Percentiles rank a stretch among this genome's conserved stretches.
Conservation (phyloP, 139 green algal species). For the Closterium sp. region DNA sequence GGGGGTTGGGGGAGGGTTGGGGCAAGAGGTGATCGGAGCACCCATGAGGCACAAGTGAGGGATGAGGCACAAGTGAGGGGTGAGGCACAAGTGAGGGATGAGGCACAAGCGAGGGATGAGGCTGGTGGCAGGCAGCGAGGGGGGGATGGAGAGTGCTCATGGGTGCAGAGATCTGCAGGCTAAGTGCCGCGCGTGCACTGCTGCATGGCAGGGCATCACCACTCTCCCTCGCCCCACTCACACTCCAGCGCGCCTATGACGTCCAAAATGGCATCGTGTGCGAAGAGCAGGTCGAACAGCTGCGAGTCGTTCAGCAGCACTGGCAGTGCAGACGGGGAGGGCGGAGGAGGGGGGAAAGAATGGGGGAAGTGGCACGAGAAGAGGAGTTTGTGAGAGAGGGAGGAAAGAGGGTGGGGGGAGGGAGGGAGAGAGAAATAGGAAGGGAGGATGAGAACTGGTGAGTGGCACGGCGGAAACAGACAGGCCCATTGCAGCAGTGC, state of each 20-base stretch:
- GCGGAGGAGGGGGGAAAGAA: background rate
- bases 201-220: no score
- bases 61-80: background rate
- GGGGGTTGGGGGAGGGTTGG: no score
- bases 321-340: conserved; percentile 61
- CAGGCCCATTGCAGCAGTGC: background rate
- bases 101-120: no score
- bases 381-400: no score
- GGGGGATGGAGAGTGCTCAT: no score
- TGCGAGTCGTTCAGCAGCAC: conserved; percentile 91
- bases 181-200: no score
- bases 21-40: background rate
- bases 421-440: no score
- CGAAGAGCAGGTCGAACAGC: conserved; percentile 85
- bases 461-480: background rate
- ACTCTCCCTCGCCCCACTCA: no score
- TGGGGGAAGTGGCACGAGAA: no score
- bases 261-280: conserved; percentile 83
- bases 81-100: background rate
- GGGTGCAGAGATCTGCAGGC: no score
- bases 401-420: background rate
- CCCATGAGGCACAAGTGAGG: background rate
- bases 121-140: no score
- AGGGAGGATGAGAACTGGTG: no score
- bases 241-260: conserved; percentile 92